A percentile compares a stretch with the other conserved stretches of the same genome.
These are phyloP conservation scores for Leccinum disarticulatum DNA, from an alignment of 768 basidiomycete genomes.

Conservation along the genomic window DNA sequence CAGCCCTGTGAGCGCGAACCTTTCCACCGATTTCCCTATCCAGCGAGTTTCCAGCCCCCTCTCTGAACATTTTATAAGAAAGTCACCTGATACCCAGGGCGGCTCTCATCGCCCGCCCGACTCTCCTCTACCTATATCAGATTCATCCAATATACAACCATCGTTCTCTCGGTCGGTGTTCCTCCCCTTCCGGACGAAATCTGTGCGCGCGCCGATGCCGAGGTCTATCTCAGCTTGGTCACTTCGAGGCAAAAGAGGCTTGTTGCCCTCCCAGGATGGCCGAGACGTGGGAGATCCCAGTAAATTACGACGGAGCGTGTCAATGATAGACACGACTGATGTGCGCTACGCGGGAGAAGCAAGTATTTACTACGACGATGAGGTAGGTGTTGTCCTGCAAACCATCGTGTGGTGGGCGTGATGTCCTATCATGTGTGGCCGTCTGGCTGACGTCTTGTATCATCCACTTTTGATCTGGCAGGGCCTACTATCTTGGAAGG, in stretches of 20 bases:
- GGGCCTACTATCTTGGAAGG: slow-evolving; percentile 40
- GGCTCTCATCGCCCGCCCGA: background rate
- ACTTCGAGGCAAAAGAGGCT: slow-evolving; percentile 1
- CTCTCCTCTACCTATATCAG: background rate
- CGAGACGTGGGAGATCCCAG: slow-evolving; percentile 21
- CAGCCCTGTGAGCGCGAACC: slow-evolving; percentile 2
- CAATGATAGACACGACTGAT: slow-evolving; percentile 10
- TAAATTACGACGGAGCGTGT: slow-evolving; percentile 19
- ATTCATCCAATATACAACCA: slow-evolving; percentile 3
- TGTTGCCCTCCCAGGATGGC: slow-evolving; percentile 9
- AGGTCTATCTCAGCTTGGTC: slow-evolving; percentile 19
- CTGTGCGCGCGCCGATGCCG: slow-evolving; percentile 8
- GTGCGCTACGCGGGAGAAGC: slow-evolving; percentile 59
- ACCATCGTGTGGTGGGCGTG: background rate
- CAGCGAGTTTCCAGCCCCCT: slow-evolving; percentile 4
- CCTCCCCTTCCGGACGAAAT: slow-evolving; percentile 18
- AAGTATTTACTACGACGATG: slow-evolving; percentile 50
- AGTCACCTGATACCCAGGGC: background rate
- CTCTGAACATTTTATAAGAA: background rate
- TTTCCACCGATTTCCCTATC: background rate
- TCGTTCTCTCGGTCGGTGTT: slow-evolving; percentile 15
- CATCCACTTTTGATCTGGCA: slow-evolving; percentile 16
- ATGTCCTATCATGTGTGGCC: background rate
- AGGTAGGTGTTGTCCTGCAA: slow-evolving; percentile 37
- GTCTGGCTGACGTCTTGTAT: slow-evolving; percentile 3